Conservation (phyloP, 106 monocot species). For the Acorus calamus region DNA sequence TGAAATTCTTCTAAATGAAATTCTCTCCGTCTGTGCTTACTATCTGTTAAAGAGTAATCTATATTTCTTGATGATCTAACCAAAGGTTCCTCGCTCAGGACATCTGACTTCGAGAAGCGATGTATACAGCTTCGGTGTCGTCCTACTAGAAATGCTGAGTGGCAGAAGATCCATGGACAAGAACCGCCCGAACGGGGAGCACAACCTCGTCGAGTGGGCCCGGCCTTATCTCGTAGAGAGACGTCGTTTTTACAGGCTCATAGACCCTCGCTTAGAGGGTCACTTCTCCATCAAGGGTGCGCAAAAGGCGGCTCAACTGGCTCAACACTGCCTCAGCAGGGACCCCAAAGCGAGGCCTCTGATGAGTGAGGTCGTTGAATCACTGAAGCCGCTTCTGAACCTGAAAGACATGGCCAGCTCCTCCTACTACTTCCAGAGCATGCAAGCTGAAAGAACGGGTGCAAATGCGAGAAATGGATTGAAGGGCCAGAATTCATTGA, state of each 20-base stretch:
- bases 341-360: conserved; percentile 76
- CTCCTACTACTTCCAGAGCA: conserved; percentile 54
- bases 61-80: neutral
- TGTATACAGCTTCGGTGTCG: conserved; percentile 91
- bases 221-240: conserved; percentile 65
- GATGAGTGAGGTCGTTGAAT: conserved; percentile 81
- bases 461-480: conserved; percentile 22
- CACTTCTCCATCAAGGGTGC: conserved; percentile 85
- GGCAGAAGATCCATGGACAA: conserved; percentile 86
- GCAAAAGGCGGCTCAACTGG: conserved; percentile 62
- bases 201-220: conserved; percentile 87
- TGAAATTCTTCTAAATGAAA: no score
- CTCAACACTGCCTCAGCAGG: conserved; percentile 62
- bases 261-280: conserved; percentile 72
- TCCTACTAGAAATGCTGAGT: conserved; percentile 84
- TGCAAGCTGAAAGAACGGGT: conserved; percentile 44
- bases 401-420: conserved; percentile 84
- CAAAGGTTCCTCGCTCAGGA: conserved; percentile 25
- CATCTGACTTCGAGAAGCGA: conserved; percentile 88
- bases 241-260: conserved; percentile 51
- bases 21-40: no score
- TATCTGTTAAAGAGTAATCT: no score
- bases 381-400: conserved; percentile 52
- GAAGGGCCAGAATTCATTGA: conserved; percentile 27
- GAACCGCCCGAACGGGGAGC: conserved; percentile 80